These are phyloP conservation scores for Margaritispora aquatica DNA, from an alignment of 495 filamentous ascomycete genomes.

Conservation along the genomic window DNA sequence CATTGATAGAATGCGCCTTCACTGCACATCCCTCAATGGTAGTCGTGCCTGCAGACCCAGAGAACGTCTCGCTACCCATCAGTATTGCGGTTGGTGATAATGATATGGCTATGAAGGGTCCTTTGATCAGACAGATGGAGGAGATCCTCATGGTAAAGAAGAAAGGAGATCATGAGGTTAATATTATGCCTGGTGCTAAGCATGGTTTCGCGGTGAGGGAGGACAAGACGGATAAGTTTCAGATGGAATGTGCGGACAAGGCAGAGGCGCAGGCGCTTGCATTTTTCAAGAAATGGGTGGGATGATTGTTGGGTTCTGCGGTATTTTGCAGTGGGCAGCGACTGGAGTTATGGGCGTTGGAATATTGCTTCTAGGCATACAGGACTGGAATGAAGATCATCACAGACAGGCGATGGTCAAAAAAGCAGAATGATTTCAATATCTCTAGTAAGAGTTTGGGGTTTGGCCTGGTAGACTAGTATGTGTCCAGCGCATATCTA, in stretches of 20 bases:
- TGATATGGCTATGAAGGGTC: conserved; percentile 38
- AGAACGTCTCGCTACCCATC: conserved; percentile 44
- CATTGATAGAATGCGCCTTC: conserved; percentile 46
- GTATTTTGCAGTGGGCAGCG: neutral
- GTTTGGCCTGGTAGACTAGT: too few species aligned
- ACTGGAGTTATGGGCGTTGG: neutral
- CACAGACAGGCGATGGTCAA: too few species aligned
- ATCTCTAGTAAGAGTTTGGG: too few species aligned
- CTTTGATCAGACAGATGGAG: conserved; percentile 36
- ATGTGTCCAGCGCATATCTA: too few species aligned
- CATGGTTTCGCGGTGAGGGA: conserved; percentile 57
- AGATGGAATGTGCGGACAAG: conserved; percentile 37
- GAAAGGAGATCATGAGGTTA: conserved; percentile 41
- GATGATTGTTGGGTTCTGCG: conserved; percentile 1
- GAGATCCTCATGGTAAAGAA: conserved; percentile 37
- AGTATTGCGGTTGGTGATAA: conserved; percentile 49
- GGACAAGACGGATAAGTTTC: conserved; percentile 34
- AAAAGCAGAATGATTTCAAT: too few species aligned
- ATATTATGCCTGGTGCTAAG: conserved; percentile 49
- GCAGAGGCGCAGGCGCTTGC: conserved; percentile 49
- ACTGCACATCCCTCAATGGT: conserved; percentile 51
- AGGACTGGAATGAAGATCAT: too few species aligned
- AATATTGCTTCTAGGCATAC: too few species aligned
- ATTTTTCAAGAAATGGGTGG: conserved; percentile 27
- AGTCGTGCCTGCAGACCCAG: conserved; percentile 47